Evolutionary conservation across 116 monocot species (phyloP), one percentile per base, ranked within the genome.

Genomic region (Dioscorea cayenensis): DNA sequence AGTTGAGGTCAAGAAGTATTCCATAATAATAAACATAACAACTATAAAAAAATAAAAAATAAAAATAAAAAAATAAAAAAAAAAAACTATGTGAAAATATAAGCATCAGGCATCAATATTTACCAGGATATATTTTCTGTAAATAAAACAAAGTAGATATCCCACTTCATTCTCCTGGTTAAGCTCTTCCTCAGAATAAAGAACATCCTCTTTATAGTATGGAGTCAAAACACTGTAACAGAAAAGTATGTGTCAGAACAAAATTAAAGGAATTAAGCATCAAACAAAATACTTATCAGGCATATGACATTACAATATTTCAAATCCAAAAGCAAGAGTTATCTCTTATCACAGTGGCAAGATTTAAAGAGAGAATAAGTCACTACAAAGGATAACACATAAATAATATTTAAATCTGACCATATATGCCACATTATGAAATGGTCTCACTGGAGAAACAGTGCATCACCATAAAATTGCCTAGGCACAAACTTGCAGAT

Each of bases 41-140:
- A 27, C 14, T 59, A 21, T 36, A 38, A 1, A 19, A 66, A 27
- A 64, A 60, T 37, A 58, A 43, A 43, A 7, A 22, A n/a, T n/a
- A n/a, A n/a, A n/a, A n/a, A n/a, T n/a, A n/a, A n/a, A n/a, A n/a
- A n/a, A n/a, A n/a, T 37, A 1, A 19, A 66, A 27, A 64, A 60
- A 51, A 58, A 43, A 43, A 7, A 22, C 13, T 60, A 38, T 49
- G 16, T 5, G 28, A 38, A 43, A 6, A 63, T 66, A 43, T 36
- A 14, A n/a, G 36, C 14, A 36, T 38, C 49, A 27, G 21, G 7
- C 0, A 49, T 32, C 62, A 16, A 20, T 21, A 72, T 6, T 65
- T 79, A 96, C 96, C 96, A 73, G 96, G 96, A 82, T 92, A 96
- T 72, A 96, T 92, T 67, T 86, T 92, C 60, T 84, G 82, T 19